phyloP scores from a whole-genome alignment of 2,329 filamentous ascomycete genomes.

The Thermothelomyces thermophilus region DNA sequence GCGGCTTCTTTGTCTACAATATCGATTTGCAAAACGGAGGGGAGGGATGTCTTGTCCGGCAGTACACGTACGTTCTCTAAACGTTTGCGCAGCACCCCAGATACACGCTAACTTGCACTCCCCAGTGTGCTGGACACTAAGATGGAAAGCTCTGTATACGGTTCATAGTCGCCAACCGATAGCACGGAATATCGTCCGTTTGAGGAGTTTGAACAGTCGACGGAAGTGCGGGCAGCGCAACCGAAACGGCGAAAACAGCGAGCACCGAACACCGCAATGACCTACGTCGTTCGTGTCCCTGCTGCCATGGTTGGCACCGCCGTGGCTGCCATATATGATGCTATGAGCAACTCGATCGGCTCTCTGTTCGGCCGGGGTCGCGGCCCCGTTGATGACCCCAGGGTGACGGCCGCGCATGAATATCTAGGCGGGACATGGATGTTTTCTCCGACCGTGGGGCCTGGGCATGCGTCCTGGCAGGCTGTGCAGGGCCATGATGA shows the following conservation, averaged over 20 bases:
- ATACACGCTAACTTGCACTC: background rate
- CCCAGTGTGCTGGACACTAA: conserved; percentile 48
- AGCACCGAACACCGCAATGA: background rate
- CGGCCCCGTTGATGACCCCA: background rate
- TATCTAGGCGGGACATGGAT: background rate
- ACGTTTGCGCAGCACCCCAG: background rate
- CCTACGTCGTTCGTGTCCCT: background rate
- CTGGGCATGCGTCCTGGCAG: background rate
- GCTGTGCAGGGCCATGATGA: background rate
- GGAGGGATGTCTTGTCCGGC: conserved; percentile 83
- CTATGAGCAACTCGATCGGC: background rate
- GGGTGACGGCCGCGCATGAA: background rate
- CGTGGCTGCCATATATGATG: background rate
- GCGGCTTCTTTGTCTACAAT: conserved; percentile 89
- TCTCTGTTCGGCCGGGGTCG: background rate
- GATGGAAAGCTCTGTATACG: conserved; percentile 43
- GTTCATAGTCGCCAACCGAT: conserved; percentile 27
- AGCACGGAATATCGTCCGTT: background rate
- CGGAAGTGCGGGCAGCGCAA: background rate
- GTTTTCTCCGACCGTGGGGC: background rate
- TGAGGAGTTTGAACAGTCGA: background rate
- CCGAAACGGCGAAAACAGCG: background rate
- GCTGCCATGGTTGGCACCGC: background rate
- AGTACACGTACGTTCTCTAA: conserved; percentile 71
- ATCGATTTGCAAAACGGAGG: conserved; percentile 93